Conservation (phyloP, 495 filamentous ascomycete genomes). For the Lophiostoma macrostomum region DNA sequence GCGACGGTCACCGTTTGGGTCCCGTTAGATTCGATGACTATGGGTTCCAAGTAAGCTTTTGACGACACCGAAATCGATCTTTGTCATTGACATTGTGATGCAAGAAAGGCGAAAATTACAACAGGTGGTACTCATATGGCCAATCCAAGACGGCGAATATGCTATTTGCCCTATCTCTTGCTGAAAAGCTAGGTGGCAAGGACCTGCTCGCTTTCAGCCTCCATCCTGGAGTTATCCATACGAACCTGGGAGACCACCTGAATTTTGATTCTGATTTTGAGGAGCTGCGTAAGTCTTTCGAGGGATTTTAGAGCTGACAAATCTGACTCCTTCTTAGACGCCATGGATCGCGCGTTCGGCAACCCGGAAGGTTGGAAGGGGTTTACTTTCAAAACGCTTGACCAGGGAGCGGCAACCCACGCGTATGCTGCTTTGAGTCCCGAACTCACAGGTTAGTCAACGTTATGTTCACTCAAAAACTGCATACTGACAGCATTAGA, state of each 20-base stretch:
- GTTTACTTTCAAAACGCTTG: not conserved
- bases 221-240: slow-evolving; percentile 3
- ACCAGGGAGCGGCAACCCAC: not conserved
- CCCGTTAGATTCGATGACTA: slow-evolving; percentile 16
- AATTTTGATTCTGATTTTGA: not conserved
- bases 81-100: not conserved
- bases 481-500: no score
- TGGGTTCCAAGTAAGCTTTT: slow-evolving; percentile 1
- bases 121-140: slow-evolving; percentile 6
- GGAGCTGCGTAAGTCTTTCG: not conserved
- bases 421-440: slow-evolving; percentile 1
- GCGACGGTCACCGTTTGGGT: slow-evolving; percentile 12
- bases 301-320: not conserved
- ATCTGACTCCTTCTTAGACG: not conserved
- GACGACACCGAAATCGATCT: not conserved
- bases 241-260: not conserved
- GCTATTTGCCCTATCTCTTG: slow-evolving; percentile 2
- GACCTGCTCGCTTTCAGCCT: slow-evolving; percentile 6
- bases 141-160: slow-evolving; percentile 19
- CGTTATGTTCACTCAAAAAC: no score
- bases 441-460: not conserved
- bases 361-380: not conserved
- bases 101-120: slow-evolving; percentile 7
- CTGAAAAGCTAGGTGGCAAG: slow-evolving; percentile 5
- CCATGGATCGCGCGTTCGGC: not conserved